These are phyloP conservation scores for Heritiera littoralis DNA, from an alignment of 345 rosid genomes.

Conservation along the genomic window DNA sequence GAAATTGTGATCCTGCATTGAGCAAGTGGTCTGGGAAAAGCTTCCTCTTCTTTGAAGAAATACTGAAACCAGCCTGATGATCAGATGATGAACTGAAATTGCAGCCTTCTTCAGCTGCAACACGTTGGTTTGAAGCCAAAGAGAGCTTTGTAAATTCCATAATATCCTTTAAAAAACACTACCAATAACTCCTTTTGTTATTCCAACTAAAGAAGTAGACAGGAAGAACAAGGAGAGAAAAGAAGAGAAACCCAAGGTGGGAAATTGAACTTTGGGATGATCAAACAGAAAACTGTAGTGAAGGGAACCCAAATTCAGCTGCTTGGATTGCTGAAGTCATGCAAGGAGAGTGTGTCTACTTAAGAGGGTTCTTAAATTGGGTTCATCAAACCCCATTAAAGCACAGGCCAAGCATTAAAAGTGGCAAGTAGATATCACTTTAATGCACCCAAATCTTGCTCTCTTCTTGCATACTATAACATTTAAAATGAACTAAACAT, in stretches of 20 bases:
- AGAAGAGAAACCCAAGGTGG: neutral
- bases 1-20: constrained; percentile 18
- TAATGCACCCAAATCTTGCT: constrained; percentile 40
- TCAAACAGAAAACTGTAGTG: neutral
- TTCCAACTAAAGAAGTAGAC: neutral
- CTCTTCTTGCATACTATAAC: constrained; percentile 15
- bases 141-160: constrained; percentile 53
- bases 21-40: constrained; percentile 18
- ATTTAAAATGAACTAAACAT: constrained; percentile 38
- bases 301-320: neutral
- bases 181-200: neutral
- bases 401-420: constrained; percentile 52
- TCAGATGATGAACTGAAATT: constrained; percentile 33
- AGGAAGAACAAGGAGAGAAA: neutral
- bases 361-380: constrained; percentile 44
- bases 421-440: constrained; percentile 49
- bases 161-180: neutral
- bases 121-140: constrained; percentile 33
- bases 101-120: constrained; percentile 16
- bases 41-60: constrained; percentile 47
- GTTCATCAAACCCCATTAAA: constrained; percentile 42
- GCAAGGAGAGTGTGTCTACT: constrained; percentile 30
- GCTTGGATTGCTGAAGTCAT: constrained; percentile 19
- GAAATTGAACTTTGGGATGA: neutral
- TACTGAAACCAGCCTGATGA: constrained; percentile 27